phyloP scores from a whole-genome alignment of 495 filamentous ascomycete genomes.

The Pyronema domesticum region DNA sequence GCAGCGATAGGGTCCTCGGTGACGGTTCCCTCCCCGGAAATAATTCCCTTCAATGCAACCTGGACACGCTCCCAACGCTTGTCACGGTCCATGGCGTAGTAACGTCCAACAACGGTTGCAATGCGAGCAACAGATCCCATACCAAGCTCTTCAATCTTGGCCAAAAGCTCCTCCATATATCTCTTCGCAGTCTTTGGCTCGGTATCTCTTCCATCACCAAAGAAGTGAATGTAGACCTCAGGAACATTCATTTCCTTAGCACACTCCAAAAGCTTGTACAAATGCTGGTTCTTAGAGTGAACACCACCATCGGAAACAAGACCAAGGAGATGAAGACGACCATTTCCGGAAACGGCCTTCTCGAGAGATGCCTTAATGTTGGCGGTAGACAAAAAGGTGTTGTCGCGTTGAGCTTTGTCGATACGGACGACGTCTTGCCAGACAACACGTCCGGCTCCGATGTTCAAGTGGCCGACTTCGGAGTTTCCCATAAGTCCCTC shows the following conservation, averaged over 20 bases:
- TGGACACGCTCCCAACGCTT: conserved; percentile 96
- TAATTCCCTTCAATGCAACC: conserved; percentile 69
- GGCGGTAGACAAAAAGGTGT: conserved; percentile 56
- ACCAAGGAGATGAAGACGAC: conserved; percentile 78
- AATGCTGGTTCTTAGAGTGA: conserved; percentile 84
- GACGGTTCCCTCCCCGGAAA: conserved; percentile 69
- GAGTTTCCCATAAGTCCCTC: conserved; percentile 98
- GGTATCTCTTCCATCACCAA: conserved; percentile 92
- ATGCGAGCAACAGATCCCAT: conserved; percentile 45
- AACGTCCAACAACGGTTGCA: conserved; percentile 77
- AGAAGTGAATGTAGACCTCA: conserved; percentile 95
- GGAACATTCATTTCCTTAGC: conserved; percentile 77
- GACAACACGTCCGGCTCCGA: conserved; percentile 90
- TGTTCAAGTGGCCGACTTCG: conserved; percentile 96
- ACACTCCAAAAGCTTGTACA: conserved; percentile 67
- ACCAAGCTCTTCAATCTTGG: conserved; percentile 63
- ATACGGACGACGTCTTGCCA: conserved; percentile 99
- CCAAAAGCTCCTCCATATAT: conserved; percentile 71
- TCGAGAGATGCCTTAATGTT: conserved; percentile 62
- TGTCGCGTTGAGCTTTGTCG: conserved; percentile 84
- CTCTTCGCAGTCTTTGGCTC: conserved; percentile 79
- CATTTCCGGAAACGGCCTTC: conserved; percentile 70
- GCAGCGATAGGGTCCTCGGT: conserved; percentile 70
- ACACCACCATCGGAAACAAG: conserved; percentile 91
- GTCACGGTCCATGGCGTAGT: conserved; percentile 96